These are phyloP conservation scores for Clausena lansium DNA, from an alignment of 345 rosid genomes.

Conservation along the genomic window DNA sequence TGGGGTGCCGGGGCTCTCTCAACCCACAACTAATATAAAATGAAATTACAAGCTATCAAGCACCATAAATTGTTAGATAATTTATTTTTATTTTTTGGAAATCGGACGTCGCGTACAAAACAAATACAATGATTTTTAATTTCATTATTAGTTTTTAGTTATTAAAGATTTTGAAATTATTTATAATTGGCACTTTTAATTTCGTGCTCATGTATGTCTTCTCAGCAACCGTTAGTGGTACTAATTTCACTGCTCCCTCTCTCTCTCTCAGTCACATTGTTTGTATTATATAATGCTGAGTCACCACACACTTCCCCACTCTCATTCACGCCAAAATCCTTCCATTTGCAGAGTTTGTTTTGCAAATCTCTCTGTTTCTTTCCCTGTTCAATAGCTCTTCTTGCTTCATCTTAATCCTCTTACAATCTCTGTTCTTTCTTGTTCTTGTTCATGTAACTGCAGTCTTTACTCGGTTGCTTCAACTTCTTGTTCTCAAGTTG, in stretches of 20 bases:
- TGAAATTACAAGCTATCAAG: too few species aligned
- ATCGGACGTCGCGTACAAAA: too few species aligned
- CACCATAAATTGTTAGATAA: not conserved
- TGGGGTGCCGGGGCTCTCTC: too few species aligned
- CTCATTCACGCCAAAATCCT: constrained; percentile 43
- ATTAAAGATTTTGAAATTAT: too few species aligned
- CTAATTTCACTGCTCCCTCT: not conserved
- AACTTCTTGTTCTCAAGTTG: not conserved
- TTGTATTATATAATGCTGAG: constrained; percentile 29
- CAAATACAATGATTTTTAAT: not conserved
- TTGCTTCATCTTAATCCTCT: constrained; percentile 10
- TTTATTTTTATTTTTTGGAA: too few species aligned
- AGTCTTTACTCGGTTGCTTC: not conserved
- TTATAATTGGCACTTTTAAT: not conserved
- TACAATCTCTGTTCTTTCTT: not conserved
- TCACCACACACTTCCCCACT: constrained; percentile 34
- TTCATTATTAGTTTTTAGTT: too few species aligned
- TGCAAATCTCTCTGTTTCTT: constrained; percentile 15
- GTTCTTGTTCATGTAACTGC: constrained; percentile 23
- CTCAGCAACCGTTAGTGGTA: constrained; percentile 19
- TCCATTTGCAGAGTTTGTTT: constrained; percentile 24
- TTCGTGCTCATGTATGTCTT: not conserved
- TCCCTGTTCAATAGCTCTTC: constrained; percentile 5
- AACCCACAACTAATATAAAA: too few species aligned
- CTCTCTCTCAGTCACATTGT: not conserved